These are phyloP conservation scores for Pichia cephalocereana DNA, from an alignment of 805 yeast species.

Conservation along the genomic window DNA sequence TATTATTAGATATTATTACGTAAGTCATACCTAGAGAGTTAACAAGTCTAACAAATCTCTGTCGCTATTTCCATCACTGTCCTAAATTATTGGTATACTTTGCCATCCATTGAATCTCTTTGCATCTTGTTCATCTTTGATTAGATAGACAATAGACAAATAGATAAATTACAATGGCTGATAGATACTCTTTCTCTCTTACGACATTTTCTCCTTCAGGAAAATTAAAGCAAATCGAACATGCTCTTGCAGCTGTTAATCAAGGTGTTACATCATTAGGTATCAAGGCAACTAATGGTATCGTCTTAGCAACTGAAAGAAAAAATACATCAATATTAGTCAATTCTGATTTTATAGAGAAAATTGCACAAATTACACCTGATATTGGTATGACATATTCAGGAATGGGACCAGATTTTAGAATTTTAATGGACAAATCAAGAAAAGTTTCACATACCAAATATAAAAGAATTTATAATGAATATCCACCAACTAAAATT, in stretches of 20 bases:
- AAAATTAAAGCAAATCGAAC: slow-evolving; percentile 94
- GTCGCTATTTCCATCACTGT: no score
- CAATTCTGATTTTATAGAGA: slow-evolving; percentile 63
- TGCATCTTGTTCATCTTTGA: no score
- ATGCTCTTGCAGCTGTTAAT: slow-evolving; percentile 94
- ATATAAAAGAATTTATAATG: slow-evolving; percentile 89
- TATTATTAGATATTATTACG: no score
- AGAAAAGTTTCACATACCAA: slow-evolving; percentile 88
- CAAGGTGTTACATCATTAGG: slow-evolving; percentile 97
- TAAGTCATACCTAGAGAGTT: no score
- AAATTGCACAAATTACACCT: slow-evolving; percentile 81
- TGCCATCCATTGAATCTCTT: no score
- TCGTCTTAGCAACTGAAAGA: slow-evolving; percentile 94
- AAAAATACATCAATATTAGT: slow-evolving; percentile 74
- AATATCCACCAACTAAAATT: slow-evolving; percentile 93
- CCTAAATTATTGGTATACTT: no score
- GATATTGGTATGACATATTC: slow-evolving; percentile 94
- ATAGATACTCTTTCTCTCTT: slow-evolving; percentile 92
- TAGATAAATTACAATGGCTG: slow-evolving; percentile 57
- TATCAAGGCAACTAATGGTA: slow-evolving; percentile 88
- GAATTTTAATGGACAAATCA: slow-evolving; percentile 89
- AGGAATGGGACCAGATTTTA: slow-evolving; percentile 98
- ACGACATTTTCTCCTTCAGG: slow-evolving; percentile 99
- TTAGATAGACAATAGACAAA: no score
- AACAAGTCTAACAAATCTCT: no score